A percentile compares a stretch with the other conserved stretches of the same genome.
These are phyloP conservation scores for Taphrina flavorubra DNA, from an alignment of 1,139 yeast species.

Conservation along the genomic window DNA sequence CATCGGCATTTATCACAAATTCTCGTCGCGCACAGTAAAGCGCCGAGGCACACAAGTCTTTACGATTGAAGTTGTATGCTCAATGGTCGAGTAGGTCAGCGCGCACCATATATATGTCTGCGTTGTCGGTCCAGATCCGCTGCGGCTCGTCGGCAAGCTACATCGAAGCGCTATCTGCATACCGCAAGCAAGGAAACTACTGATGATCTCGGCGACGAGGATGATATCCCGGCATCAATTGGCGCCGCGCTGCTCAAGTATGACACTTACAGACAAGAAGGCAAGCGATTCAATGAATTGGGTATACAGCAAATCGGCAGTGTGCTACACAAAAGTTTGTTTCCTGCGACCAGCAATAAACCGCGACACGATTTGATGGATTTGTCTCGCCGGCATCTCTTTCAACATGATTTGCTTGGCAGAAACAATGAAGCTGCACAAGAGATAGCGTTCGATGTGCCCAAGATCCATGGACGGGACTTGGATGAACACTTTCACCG, in stretches of 20 bases:
- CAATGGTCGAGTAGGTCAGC: slow-evolving; percentile 5
- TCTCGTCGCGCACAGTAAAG: background rate
- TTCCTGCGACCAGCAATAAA: slow-evolving; percentile 54
- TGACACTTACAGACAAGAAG: slow-evolving; percentile 4
- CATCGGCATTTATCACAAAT: too few relatives aligned
- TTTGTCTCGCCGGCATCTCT: slow-evolving; percentile 67
- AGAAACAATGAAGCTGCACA: slow-evolving; percentile 70
- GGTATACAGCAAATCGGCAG: slow-evolving; percentile 74
- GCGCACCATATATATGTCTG: slow-evolving; percentile 1
- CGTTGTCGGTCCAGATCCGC: background rate
- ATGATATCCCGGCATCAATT: background rate
- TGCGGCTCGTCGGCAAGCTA: too few relatives aligned
- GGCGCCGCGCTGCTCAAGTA: slow-evolving; percentile 13
- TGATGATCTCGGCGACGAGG: background rate
- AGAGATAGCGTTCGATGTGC: slow-evolving; percentile 70
- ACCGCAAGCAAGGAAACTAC: background rate
- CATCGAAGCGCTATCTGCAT: background rate
- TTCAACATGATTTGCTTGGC: slow-evolving; percentile 71
- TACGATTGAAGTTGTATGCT: slow-evolving; percentile 1
- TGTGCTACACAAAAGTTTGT: slow-evolving; percentile 64
- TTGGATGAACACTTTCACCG: slow-evolving; percentile 85
- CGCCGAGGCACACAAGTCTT: background rate
- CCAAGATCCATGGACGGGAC: slow-evolving; percentile 68
- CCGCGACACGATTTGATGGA: slow-evolving; percentile 56
- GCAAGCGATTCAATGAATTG: slow-evolving; percentile 52